Evolutionary conservation across 257 asterid genomes (phyloP).

Genomic region (Solanum okadae): DNA sequence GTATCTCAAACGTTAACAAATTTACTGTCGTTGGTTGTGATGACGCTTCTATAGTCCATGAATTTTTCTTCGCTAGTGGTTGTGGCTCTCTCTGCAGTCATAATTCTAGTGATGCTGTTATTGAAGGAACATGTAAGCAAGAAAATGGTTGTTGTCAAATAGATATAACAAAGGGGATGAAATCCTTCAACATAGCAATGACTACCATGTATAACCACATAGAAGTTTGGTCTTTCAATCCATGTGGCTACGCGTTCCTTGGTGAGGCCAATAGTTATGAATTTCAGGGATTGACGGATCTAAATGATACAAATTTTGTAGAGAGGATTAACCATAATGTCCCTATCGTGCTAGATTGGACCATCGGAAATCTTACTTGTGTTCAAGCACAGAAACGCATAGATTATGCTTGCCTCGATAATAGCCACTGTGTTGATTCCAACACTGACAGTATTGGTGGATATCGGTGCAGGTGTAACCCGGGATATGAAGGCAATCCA

Average conservation of each 20-base stretch:
- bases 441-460: constrained; percentile 21
- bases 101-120: too few species aligned
- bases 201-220: too few species aligned
- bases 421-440: constrained; percentile 43
- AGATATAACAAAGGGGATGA: constrained; percentile 45
- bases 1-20: constrained; percentile 39
- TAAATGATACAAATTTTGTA: constrained; percentile 31
- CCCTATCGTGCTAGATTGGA: constrained; percentile 63
- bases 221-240: too few species aligned
- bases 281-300: constrained; percentile 28
- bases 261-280: constrained; percentile 42
- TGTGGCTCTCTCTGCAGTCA: too few species aligned
- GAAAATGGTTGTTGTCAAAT: constrained; percentile 79
- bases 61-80: too few species aligned
- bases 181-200: too few species aligned
- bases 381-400: background rate
- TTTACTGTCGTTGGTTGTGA: constrained; percentile 46
- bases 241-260: constrained; percentile 59
- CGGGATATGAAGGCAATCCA: background rate
- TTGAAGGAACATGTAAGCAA: too few species aligned
- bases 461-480: constrained; percentile 43
- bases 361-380: constrained; percentile 45
- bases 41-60: too few species aligned
- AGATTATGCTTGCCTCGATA: constrained; percentile 32
- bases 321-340: constrained; percentile 19